phyloP scores from a whole-genome alignment of 2,329 filamentous ascomycete genomes.

The Alternaria hordeiaustralica region DNA sequence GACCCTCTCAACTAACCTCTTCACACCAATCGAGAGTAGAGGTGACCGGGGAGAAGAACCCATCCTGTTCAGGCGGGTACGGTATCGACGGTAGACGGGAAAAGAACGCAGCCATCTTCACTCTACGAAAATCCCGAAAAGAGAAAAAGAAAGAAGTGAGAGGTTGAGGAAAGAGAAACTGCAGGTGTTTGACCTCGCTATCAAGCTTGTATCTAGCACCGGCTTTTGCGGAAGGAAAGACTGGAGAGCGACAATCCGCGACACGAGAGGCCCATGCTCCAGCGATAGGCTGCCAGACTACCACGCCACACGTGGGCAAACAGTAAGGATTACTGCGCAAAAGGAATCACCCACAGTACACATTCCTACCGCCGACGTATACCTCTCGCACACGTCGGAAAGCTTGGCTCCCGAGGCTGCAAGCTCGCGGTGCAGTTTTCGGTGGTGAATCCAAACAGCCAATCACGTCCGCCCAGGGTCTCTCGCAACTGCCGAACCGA shows the following conservation, averaged over 20 bases:
- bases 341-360: background rate
- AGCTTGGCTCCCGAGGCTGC: background rate
- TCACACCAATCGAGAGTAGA: constrained; percentile 82
- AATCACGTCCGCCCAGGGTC: constrained; percentile 24
- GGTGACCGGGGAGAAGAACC: constrained; percentile 73
- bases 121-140: background rate
- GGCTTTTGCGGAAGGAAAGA: constrained; percentile 22
- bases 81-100: constrained; percentile 53
- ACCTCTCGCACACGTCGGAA: background rate
- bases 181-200: background rate
- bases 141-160: background rate
- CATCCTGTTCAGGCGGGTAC: constrained; percentile 60
- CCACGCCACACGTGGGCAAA: background rate
- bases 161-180: background rate
- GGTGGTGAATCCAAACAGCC: constrained; percentile 10
- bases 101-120: constrained; percentile 39
- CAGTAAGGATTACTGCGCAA: background rate
- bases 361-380: background rate
- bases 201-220: constrained; percentile 17
- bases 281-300: constrained; percentile 4
- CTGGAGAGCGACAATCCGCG: constrained; percentile 11
- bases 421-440: constrained; percentile 10
- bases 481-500: constrained; percentile 19
- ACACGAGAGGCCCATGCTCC: constrained; percentile 13
- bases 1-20: constrained; percentile 61